Conservation (phyloP, 2,329 filamentous ascomycete genomes). For the Sclerotinia minor region DNA sequence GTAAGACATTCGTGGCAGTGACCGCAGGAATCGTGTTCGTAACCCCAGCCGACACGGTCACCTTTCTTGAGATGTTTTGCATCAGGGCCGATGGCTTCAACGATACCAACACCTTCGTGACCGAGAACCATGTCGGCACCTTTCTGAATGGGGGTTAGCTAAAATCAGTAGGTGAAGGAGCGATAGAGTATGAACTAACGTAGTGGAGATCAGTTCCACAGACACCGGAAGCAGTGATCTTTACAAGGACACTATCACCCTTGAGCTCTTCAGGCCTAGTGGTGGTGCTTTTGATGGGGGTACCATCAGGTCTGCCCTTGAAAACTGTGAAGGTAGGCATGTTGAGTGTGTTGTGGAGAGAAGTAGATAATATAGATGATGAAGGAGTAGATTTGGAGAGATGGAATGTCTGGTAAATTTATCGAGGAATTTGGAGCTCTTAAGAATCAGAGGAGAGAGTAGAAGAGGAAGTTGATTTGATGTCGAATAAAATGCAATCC, state of each 20-base stretch:
- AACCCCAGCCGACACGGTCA: conserved; percentile 52
- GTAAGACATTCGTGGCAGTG: conserved; percentile 47
- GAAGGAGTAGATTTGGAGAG: neutral
- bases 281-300: conserved; percentile 23
- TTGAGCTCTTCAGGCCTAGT: conserved; percentile 25
- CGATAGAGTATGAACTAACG: conserved; percentile 10
- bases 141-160: conserved; percentile 24
- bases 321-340: conserved; percentile 30
- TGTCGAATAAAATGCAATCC: neutral
- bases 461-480: conserved; percentile 17
- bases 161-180: neutral
- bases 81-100: conserved; percentile 58
- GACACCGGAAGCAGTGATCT: conserved; percentile 27
- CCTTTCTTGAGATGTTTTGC: conserved; percentile 47
- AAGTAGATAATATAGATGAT: neutral
- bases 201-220: conserved; percentile 29
- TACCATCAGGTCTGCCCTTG: conserved; percentile 25
- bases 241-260: conserved; percentile 27
- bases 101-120: conserved; percentile 67
- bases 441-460: neutral
- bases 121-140: conserved; percentile 49
- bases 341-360: neutral
- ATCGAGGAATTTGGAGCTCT: neutral
- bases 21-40: conserved; percentile 45
- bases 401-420: conserved; percentile 2